These are phyloP conservation scores for Metroxylon sagu DNA, from an alignment of 176 grass and related monocot genomes.

Conservation along the genomic window DNA sequence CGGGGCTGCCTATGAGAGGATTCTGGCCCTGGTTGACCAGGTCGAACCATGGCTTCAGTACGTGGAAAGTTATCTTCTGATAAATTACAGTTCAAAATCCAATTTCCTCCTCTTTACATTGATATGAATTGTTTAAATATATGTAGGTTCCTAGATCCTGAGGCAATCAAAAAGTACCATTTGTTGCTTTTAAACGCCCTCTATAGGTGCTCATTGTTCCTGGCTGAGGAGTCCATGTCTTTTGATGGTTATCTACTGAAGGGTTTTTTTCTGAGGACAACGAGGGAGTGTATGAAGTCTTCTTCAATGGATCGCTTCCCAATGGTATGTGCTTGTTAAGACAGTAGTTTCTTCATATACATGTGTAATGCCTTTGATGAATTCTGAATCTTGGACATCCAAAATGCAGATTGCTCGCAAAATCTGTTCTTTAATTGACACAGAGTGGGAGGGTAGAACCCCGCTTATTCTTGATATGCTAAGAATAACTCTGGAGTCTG, in stretches of 20 bases:
- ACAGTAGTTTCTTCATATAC: too few relatives aligned
- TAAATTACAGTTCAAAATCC: too few relatives aligned
- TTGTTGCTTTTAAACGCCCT: conserved; percentile 40
- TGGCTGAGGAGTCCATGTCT: conserved; percentile 24
- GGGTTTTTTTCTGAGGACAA: conserved; percentile 29
- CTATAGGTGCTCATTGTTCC: conserved; percentile 49
- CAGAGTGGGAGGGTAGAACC: conserved; percentile 36
- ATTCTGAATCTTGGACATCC: conserved; percentile 7
- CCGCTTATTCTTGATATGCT: conserved; percentile 40
- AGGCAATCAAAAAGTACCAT: conserved; percentile 31
- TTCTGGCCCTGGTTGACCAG: conserved; percentile 39
- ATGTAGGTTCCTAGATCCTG: conserved; percentile 47
- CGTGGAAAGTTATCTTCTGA: background rate
- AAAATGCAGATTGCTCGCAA: conserved; percentile 48
- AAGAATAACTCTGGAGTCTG: conserved; percentile 21
- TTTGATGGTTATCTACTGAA: conserved; percentile 30
- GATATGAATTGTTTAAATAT: background rate
- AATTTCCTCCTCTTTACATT: background rate
- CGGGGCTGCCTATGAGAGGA: conserved; percentile 31
- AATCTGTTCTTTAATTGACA: conserved; percentile 48
- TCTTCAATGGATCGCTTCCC: conserved; percentile 37
- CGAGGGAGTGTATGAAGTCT: conserved; percentile 26
- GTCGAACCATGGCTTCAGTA: conserved; percentile 71
- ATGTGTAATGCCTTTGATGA: conserved; percentile 2
- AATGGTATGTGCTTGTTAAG: conserved; percentile 14